Percentiles rank a stretch among this genome's conserved stretches.
Conservation (phyloP, 768 basidiomycete species). For the Amanita rimosa region DNA sequence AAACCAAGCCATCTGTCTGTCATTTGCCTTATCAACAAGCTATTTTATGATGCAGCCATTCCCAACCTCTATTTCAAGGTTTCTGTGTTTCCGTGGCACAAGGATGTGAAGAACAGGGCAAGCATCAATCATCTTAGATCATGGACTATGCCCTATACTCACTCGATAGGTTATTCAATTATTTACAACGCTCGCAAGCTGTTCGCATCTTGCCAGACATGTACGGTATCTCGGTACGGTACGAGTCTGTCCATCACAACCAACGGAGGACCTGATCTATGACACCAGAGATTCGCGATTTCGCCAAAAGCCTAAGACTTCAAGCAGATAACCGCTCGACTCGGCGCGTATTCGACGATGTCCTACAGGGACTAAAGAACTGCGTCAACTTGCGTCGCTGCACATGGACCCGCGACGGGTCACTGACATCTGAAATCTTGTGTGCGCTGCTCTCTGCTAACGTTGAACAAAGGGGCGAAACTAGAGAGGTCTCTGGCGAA, state of each 20-base stretch:
- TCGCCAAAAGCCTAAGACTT: conserved; percentile 40
- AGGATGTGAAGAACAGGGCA: conserved; percentile 50
- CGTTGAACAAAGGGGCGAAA: background rate
- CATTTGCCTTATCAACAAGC: background rate
- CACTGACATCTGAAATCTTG: conserved; percentile 50
- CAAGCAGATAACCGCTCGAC: conserved; percentile 13
- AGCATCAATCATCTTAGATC: background rate
- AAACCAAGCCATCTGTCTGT: background rate
- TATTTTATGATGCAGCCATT: conserved; percentile 24
- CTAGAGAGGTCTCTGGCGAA: background rate
- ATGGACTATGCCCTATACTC: no score
- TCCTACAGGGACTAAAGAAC: conserved; percentile 43
- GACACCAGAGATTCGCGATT: conserved; percentile 55
- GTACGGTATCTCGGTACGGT: conserved; percentile 45
- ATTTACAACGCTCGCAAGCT: conserved; percentile 47
- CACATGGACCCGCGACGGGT: conserved; percentile 75
- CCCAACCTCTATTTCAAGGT: conserved; percentile 45
- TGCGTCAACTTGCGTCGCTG: conserved; percentile 52
- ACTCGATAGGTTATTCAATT: conserved; percentile 42
- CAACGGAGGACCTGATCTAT: background rate
- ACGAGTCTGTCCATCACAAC: background rate
- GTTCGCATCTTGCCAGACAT: conserved; percentile 43
- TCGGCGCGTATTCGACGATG: conserved; percentile 21
- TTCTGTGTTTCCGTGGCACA: conserved; percentile 64
- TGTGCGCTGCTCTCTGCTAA: conserved; percentile 24